Evolutionary conservation across 208 protist genomes (phyloP).

Genomic region (Phytomonas sp.): DNA sequence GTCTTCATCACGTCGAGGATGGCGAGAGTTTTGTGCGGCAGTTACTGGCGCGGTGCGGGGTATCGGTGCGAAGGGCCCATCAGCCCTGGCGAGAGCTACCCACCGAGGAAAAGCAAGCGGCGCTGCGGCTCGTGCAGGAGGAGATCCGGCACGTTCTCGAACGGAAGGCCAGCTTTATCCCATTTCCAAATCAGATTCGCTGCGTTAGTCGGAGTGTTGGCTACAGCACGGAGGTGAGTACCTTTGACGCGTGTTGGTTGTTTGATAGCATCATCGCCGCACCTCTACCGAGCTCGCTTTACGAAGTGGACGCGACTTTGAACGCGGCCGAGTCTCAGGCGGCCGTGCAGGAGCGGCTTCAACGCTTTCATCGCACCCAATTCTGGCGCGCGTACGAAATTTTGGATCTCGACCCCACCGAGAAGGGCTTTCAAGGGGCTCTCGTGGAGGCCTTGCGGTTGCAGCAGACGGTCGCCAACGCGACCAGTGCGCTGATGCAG

Average conservation of each 20-base stretch:
- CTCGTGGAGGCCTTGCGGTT: conserved; percentile 53
- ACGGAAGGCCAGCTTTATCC: conserved; percentile 21
- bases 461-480: conserved; percentile 50
- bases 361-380: conserved; percentile 52
- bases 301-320: background rate
- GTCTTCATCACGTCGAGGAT: conserved; percentile 76
- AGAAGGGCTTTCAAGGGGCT: conserved; percentile 41
- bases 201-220: conserved; percentile 52
- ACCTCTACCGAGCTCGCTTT: conserved; percentile 19
- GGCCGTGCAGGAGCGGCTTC: conserved; percentile 21
- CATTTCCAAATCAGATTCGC: conserved; percentile 34
- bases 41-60: conserved; percentile 73
- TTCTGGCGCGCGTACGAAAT: conserved; percentile 71
- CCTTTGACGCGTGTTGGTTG: conserved; percentile 70
- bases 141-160: conserved; percentile 54
- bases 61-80: conserved; percentile 56
- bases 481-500: conserved; percentile 75
- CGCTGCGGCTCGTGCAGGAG: conserved; percentile 41
- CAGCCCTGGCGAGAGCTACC: conserved; percentile 75
- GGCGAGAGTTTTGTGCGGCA: conserved; percentile 62
- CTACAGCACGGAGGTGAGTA: conserved; percentile 75
- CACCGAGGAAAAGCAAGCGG: conserved; percentile 32
- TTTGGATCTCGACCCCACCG: conserved; percentile 75
- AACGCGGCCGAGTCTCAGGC: conserved; percentile 15
- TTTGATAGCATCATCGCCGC: conserved; percentile 57